These are phyloP conservation scores for Colletotrichum siamense DNA, from an alignment of 2,329 filamentous ascomycete species.

Conservation along the genomic window DNA sequence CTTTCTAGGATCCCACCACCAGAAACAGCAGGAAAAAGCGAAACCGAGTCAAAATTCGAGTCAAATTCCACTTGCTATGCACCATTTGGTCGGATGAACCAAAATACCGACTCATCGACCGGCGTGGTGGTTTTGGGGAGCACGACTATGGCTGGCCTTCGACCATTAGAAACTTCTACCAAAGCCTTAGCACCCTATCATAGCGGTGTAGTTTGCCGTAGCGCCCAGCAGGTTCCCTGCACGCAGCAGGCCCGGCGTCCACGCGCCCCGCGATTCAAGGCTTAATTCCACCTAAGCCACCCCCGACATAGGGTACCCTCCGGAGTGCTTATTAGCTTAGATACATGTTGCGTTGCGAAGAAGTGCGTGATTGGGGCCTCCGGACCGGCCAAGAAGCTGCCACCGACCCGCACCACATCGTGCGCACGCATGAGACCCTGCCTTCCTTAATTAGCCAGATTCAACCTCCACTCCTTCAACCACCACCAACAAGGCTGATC, in stretches of 20 bases:
- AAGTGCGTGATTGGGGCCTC: neutral
- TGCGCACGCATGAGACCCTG: neutral
- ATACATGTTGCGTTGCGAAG: neutral
- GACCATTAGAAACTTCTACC: neutral
- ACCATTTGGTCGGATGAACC: neutral
- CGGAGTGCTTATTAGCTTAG: neutral
- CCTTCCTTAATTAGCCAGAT: neutral
- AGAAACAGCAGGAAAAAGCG: neutral
- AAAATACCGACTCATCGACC: neutral
- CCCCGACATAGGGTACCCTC: neutral
- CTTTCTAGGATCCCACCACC: neutral
- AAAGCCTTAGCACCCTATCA: neutral
- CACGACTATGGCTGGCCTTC: neutral
- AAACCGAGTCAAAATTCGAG: neutral
- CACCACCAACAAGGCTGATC: neutral
- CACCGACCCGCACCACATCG: neutral
- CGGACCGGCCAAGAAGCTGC: neutral
- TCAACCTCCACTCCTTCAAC: neutral
- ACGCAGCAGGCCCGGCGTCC: neutral
- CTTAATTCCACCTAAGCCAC: neutral
- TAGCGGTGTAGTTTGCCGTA: neutral
- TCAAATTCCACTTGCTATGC: neutral
- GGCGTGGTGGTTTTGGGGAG: neutral
- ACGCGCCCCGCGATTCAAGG: neutral
- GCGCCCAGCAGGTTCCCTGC: neutral